A percentile compares a stretch with the other conserved stretches of the same genome.
phyloP scores from a whole-genome alignment of 192 early-diverging fungal genomes.

The Linnemannia schmuckeri region DNA sequence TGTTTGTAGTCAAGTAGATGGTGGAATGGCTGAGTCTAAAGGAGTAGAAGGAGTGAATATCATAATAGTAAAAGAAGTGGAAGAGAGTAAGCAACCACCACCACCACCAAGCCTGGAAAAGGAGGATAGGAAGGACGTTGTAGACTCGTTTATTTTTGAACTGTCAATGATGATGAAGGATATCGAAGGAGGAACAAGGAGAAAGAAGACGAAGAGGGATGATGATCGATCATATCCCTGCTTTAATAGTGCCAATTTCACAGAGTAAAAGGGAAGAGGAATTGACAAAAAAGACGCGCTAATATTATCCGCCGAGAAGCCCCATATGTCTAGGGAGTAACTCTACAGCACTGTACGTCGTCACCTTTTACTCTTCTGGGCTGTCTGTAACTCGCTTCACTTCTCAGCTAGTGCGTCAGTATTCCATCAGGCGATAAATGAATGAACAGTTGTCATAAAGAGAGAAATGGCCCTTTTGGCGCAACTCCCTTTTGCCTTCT shows the following conservation, averaged over 20 bases:
- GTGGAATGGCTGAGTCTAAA: background rate
- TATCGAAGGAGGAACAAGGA: too few relatives aligned
- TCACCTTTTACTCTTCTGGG: too few relatives aligned
- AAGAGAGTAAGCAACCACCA: background rate
- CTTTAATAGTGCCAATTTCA: background rate
- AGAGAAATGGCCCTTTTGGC: background rate
- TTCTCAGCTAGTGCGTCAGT: too few relatives aligned
- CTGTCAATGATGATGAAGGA: background rate
- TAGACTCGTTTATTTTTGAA: background rate
- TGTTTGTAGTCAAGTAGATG: background rate
- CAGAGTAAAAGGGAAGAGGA: too few relatives aligned
- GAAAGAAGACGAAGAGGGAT: background rate
- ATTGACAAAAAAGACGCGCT: too few relatives aligned
- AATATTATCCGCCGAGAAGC: too few relatives aligned
- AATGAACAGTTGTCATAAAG: too few relatives aligned
- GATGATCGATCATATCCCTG: background rate
- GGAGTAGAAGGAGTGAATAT: background rate
- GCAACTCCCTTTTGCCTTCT: background rate
- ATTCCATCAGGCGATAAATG: too few relatives aligned
- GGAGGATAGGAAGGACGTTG: background rate
- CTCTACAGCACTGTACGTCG: too few relatives aligned
- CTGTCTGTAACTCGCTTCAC: too few relatives aligned
- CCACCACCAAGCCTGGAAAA: background rate
- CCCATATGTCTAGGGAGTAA: too few relatives aligned
- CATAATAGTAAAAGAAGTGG: too few relatives aligned